Evolutionary conservation across 495 filamentous ascomycete species (phyloP).

Genomic region (Neurospora sp.): DNA sequence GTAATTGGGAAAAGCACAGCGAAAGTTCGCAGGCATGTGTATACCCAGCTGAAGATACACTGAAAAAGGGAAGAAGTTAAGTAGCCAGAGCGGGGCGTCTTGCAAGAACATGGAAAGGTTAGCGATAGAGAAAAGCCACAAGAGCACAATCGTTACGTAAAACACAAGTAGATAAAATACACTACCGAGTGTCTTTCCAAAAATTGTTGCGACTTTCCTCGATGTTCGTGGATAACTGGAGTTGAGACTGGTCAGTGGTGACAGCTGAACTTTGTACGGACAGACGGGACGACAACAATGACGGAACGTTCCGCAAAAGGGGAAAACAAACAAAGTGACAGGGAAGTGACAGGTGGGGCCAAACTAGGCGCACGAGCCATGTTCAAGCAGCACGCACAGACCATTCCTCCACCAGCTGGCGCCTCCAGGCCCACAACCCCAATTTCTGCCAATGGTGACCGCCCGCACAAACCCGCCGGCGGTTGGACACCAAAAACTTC

Average conservation of each 20-base stretch:
- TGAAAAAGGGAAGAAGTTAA: neutral
- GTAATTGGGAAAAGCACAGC: neutral
- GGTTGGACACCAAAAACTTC: slow-evolving; percentile 5
- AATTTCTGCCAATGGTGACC: neutral
- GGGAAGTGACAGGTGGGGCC: neutral
- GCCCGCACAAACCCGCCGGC: slow-evolving; percentile 3
- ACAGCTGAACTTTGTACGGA: neutral
- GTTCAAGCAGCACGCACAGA: neutral
- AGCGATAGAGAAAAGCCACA: neutral
- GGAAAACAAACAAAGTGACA: neutral
- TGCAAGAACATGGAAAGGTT: neutral
- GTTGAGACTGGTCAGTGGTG: neutral
- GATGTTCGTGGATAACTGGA: neutral
- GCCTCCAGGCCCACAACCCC: neutral
- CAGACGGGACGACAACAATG: neutral
- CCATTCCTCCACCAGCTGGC: neutral
- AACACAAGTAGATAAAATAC: neutral
- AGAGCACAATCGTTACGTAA: neutral
- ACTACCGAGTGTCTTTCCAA: neutral
- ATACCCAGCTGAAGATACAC: neutral
- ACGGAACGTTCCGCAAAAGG: neutral
- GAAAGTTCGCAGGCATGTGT: neutral
- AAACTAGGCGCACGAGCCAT: neutral
- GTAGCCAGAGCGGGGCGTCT: neutral
- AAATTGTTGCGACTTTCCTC: neutral